Evolutionary conservation across 148 eudicot genomes (phyloP).

Genomic region (Camellia japonica): DNA sequence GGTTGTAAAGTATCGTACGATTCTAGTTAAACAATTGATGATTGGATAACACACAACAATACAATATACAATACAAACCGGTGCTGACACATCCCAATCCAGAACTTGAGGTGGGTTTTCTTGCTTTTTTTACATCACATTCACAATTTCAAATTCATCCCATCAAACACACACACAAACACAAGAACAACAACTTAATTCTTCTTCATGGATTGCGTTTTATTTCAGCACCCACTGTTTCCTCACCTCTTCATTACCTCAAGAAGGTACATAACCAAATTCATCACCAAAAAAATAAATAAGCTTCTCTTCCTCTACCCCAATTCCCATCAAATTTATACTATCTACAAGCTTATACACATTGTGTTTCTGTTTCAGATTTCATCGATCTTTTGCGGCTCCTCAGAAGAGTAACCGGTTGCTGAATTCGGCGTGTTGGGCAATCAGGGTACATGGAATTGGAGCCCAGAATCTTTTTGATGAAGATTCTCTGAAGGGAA

Average conservation of each 20-base stretch:
- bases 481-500: constrained; percentile 19
- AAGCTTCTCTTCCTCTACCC: background rate
- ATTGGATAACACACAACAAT: background rate
- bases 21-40: background rate
- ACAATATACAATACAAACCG: background rate
- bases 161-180: background rate
- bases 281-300: background rate
- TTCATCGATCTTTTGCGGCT: constrained; percentile 9
- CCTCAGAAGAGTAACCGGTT: constrained; percentile 28
- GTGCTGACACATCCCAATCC: constrained; percentile 18
- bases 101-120: constrained; percentile 31
- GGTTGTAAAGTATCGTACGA: background rate
- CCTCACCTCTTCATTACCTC: constrained; percentile 21
- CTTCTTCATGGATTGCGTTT: constrained; percentile 30
- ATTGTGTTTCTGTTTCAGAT: constrained; percentile 6
- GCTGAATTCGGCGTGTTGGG: constrained; percentile 47
- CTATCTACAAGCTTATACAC: background rate
- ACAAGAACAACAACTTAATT: background rate
- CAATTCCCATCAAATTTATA: background rate
- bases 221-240: constrained; percentile 28
- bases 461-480: constrained; percentile 29
- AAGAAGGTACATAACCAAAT: constrained; percentile 11
- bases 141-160: background rate
- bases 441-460: constrained; percentile 26
- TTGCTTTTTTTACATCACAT: background rate